Conservation (phyloP, 176 grass and related monocot species). For the Guadua angustifolia region DNA sequence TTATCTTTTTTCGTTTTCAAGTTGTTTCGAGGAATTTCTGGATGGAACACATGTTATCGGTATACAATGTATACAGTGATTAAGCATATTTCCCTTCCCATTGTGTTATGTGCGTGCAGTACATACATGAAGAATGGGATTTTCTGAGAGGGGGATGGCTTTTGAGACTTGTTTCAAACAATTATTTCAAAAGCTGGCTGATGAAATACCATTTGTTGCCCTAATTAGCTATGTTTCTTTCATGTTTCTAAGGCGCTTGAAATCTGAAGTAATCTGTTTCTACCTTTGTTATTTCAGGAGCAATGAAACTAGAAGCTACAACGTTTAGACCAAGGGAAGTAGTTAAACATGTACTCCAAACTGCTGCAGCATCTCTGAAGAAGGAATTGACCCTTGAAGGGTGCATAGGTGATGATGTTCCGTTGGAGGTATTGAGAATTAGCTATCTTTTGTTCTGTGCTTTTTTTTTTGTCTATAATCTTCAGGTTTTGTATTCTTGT, state of each 20-base stretch:
- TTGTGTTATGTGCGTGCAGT: neutral
- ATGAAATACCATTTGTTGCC: conserved; percentile 24
- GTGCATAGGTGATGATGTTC: conserved; percentile 76
- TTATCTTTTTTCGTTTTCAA: conserved; percentile 36
- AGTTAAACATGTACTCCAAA: conserved; percentile 94
- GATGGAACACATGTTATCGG: conserved; percentile 5
- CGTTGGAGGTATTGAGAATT: conserved; percentile 69
- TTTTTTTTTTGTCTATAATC: conserved; percentile 7
- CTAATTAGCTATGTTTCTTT: conserved; percentile 32
- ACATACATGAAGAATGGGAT: conserved; percentile 29
- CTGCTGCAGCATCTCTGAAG: conserved; percentile 91
- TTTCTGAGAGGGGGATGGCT: neutral
- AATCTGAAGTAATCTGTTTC: conserved; percentile 42
- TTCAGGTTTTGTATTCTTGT: conserved; percentile 28
- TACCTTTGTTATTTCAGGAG: conserved; percentile 57
- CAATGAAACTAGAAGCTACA: conserved; percentile 87
- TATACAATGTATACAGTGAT: neutral
- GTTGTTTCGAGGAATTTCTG: conserved; percentile 24
- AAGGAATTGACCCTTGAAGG: conserved; percentile 93
- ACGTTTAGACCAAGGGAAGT: conserved; percentile 99
- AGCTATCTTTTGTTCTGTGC: neutral
- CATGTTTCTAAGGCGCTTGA: conserved; percentile 17
- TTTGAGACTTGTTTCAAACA: conserved; percentile 27
- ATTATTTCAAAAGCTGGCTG: conserved; percentile 22
- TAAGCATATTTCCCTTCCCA: neutral